phyloP scores from a whole-genome alignment of 2,329 filamentous ascomycete genomes.

The Microthyrium microscopicum region DNA sequence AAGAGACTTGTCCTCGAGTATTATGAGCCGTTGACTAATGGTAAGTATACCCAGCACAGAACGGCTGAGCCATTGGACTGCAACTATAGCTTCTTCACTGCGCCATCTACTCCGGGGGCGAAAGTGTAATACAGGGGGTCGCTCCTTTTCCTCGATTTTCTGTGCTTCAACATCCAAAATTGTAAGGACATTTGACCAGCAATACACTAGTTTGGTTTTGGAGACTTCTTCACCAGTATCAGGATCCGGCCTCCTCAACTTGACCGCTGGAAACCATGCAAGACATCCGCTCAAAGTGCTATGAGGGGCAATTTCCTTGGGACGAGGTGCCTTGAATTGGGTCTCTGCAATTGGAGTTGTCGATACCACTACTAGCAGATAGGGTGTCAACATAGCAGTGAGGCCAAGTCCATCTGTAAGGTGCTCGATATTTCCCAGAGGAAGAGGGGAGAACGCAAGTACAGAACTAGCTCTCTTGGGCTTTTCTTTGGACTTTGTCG shows the following conservation, averaged over 20 bases:
- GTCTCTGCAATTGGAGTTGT: conserved; percentile 93
- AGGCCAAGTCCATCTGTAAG: conserved; percentile 74
- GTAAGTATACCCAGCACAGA: conserved; percentile 86
- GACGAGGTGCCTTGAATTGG: conserved; percentile 80
- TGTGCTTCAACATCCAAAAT: conserved; percentile 75
- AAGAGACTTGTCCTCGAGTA: conserved; percentile 72
- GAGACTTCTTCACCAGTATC: conserved; percentile 52
- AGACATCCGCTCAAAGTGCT: conserved; percentile 85
- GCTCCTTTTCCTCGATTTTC: conserved; percentile 50
- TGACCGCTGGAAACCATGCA: conserved; percentile 94
- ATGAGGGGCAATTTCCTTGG: conserved; percentile 80
- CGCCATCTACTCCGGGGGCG: conserved; percentile 75
- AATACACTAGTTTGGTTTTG: conserved; percentile 82
- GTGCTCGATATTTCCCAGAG: conserved; percentile 85
- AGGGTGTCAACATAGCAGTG: conserved; percentile 90
- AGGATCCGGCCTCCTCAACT: conserved; percentile 60
- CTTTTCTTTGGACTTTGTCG: conserved; percentile 44
- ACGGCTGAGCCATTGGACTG: conserved; percentile 89
- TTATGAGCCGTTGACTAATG: conserved; percentile 81
- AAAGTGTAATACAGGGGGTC: conserved; percentile 64
- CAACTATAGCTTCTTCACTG: conserved; percentile 87
- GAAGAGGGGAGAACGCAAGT: conserved; percentile 75
- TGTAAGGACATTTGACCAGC: conserved; percentile 96
- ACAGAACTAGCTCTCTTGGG: conserved; percentile 84
- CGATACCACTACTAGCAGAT: conserved; percentile 89